Base-by-base conservation (phyloP, 352 stramenopile species). In the Phytophthora palmivora region DNA sequence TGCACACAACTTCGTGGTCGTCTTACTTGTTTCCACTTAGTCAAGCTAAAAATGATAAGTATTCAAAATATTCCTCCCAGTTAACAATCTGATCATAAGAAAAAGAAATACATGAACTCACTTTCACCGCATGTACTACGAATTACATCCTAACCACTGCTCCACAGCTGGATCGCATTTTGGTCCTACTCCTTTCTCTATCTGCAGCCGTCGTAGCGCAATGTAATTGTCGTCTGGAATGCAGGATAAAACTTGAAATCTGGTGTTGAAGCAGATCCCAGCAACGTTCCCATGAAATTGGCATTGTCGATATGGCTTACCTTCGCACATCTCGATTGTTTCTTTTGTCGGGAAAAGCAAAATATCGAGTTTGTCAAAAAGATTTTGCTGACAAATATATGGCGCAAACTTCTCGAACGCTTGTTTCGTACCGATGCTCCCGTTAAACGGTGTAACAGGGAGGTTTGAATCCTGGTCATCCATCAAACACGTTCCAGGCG, bases 71-170 rank as follows among this genome's bases (percentile, higher is more conserved):
- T n/a, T n/a, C n/a, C n/a, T n/a, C n/a, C n/a, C n/a, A n/a, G n/a
- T n/a, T n/a, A n/a, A n/a, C n/a, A n/a, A n/a, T n/a, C n/a, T n/a
- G n/a, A n/a, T n/a, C n/a, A n/a, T n/a, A n/a, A n/a, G n/a, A n/a
- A n/a, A n/a, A n/a, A n/a, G n/a, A n/a, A n/a, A n/a, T n/a, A n/a
- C n/a, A n/a, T n/a, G n/a, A n/a, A n/a, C n/a, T n/a, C n/a, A n/a
- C n/a, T n/a, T n/a, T n/a, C n/a, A n/a, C n/a, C n/a, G n/a, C n/a
- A n/a, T n/a, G n/a, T n/a, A n/a, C n/a, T n/a, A n/a, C 6, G 14
- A 2, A 37, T 51, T 51, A 48, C 73, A 79, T 5, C 70, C 49
- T 3, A 83, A 57, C 70, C 74, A 83, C 6, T 58, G 39, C 21
- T 79, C 70, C 10, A 67, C 61, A 10, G 37, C 24, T 7, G 60